Base-by-base conservation (phyloP, 1,139 yeast genomes). In the Citeromyces siamensis region DNA sequence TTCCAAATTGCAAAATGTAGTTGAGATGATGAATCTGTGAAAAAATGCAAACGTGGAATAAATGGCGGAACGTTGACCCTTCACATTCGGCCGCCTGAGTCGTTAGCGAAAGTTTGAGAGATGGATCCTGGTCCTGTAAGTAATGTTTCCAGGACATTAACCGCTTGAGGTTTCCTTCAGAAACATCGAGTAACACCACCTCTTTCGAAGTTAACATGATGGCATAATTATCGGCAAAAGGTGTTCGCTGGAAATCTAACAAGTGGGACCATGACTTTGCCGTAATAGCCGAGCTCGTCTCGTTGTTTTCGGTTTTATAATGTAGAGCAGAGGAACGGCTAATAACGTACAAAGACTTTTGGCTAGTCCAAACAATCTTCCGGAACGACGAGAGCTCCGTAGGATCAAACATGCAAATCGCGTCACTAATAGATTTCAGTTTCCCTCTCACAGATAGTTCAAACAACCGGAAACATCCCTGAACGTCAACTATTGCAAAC, bases 121-220 rank as follows among this genome's bases (percentile, higher is more conserved):
- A 67, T 1, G 72, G 69, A 46, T 84, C 94, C 0, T 51, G 41
- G 8, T 68, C 64, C 34, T 66, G 64, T 34, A 79, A 55, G 42
- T 60, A 68, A 52, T 84, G 94, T 41, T 76, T 78, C 85, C 88
- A 79, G 0, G 86, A 69, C 3, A 83, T 47, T 6, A 72, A 42
- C 40, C 80, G 61, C 29, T 55, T 55, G 29, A 62, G 50, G 0
- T 49, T 49, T 0, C 46, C 42, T 2, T 50, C 37, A 2, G 40
- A 37, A 1, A 62, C 43, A 35, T 59, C 57, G 12, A 74, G 47
- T 59, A 79, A 55, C 1, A 76, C 68, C 9, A 79, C 41, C 49
- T 80, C 90, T 43, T 66, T 71, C 1, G 83, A 66, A 0, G 88
- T 78, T 13, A 79, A 52, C 9, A 78, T 42, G 28, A 76, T 62